Evolutionary conservation across 176 grass and related monocot genomes (phyloP).

Genomic region (Carex littledalei): DNA sequence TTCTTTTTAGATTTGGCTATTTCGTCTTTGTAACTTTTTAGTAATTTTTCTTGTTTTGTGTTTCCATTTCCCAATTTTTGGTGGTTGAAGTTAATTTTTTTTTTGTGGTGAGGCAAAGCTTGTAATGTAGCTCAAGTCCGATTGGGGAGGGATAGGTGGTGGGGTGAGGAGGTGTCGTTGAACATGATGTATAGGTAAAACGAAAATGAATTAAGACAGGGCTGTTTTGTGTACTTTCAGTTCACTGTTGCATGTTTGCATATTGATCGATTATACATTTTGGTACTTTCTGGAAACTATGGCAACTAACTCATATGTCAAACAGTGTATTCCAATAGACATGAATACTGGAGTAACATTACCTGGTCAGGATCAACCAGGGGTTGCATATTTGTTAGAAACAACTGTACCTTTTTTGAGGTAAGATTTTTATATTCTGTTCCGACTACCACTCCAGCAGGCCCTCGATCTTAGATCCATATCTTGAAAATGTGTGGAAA

Average conservation of each 20-base stretch:
- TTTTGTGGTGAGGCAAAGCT: background rate
- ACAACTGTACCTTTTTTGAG: background rate
- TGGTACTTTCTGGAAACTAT: background rate
- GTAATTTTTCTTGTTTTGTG: background rate
- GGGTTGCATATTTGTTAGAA: background rate
- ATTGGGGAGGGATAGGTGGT: background rate
- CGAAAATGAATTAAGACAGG: background rate
- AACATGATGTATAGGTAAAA: conserved; percentile 2
- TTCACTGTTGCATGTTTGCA: background rate
- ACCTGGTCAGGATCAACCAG: background rate
- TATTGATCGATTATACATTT: background rate
- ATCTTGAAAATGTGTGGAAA: background rate
- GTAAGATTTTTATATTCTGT: background rate
- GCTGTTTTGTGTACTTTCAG: background rate
- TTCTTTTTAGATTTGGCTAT: conserved; percentile 6
- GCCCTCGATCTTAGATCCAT: background rate
- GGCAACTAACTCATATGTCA: background rate
- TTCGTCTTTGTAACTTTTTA: background rate
- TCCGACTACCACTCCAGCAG: background rate
- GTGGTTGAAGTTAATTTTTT: background rate
- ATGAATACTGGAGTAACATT: background rate
- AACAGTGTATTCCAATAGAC: background rate
- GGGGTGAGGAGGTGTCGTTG: background rate
- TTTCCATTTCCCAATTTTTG: background rate
- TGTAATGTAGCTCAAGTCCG: background rate